A percentile compares a stretch with the other conserved stretches of the same genome.
Conservation (phyloP, 257 asterid genomes). For the Nicotiana noctiflora region DNA sequence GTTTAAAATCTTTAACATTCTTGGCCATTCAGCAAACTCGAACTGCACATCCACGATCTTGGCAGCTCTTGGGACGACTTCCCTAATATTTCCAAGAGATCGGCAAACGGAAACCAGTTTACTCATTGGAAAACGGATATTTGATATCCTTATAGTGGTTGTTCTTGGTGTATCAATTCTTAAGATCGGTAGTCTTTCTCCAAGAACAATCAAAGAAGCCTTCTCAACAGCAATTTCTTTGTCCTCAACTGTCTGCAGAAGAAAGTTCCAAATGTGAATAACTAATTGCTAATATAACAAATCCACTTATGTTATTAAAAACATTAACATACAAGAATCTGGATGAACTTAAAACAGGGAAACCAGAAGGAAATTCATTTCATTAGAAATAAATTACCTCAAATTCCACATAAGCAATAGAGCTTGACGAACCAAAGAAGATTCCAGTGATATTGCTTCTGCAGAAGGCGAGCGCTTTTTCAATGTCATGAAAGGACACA, state of each 20-base stretch:
- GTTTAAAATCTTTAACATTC: slow-evolving; percentile 53
- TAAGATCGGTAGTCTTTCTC: slow-evolving; percentile 33
- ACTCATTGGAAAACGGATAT: neutral
- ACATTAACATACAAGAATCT: neutral
- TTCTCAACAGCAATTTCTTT: slow-evolving; percentile 51
- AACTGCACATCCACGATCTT: slow-evolving; percentile 28
- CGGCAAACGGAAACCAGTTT: slow-evolving; percentile 11
- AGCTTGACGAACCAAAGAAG: slow-evolving; percentile 33
- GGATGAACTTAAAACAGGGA: slow-evolving; percentile 1
- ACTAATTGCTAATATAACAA: neutral
- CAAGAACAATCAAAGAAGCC: slow-evolving; percentile 36
- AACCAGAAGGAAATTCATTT: neutral
- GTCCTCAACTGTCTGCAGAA: slow-evolving; percentile 45
- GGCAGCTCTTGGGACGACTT: fast-evolving
- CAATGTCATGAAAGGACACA: slow-evolving; percentile 31
- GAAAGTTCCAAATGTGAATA: slow-evolving; percentile 8
- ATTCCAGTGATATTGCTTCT: slow-evolving; percentile 39
- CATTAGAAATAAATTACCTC: slow-evolving; percentile 30
- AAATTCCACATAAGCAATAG: slow-evolving; percentile 58
- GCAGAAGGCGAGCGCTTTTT: slow-evolving; percentile 42
- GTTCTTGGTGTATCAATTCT: slow-evolving; percentile 64
- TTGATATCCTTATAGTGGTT: slow-evolving; percentile 40
- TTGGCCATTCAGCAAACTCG: slow-evolving; percentile 53
- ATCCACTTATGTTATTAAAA: neutral
- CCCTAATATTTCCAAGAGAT: slow-evolving; percentile 21